These are phyloP conservation scores for Solanum hybrid DNA, from an alignment of 305 asterid genomes.

Conservation along the genomic window DNA sequence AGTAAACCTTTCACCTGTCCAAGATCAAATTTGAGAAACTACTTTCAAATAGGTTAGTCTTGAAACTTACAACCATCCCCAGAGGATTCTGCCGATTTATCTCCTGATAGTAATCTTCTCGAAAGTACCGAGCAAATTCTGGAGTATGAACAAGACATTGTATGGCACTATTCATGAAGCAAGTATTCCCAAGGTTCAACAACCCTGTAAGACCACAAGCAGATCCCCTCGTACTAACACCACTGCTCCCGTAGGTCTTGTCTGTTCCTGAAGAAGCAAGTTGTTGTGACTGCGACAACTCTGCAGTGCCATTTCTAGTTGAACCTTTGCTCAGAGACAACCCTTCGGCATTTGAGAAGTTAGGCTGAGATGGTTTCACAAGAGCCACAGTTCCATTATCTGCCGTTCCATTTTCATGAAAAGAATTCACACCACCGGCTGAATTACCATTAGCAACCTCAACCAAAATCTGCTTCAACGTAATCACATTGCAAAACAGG, in stretches of 20 bases:
- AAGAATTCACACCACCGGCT: conserved; percentile 40
- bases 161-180: conserved; percentile 98
- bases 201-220: conserved; percentile 92
- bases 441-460: conserved; percentile 44
- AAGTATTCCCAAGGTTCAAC: conserved; percentile 94
- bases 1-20: background rate
- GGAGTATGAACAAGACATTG: conserved; percentile 99
- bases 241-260: conserved; percentile 58
- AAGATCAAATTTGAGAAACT: background rate
- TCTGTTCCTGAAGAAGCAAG: conserved; percentile 31
- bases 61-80: conserved; percentile 98
- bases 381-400: conserved; percentile 47
- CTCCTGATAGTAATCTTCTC: conserved; percentile 93
- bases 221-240: conserved; percentile 94
- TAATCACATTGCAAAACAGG: background rate
- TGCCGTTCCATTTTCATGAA: conserved; percentile 58
- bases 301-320: conserved; percentile 70
- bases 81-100: conserved; percentile 93
- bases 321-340: conserved; percentile 54
- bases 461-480: conserved; percentile 68
- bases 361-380: conserved; percentile 43
- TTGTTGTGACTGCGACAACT: conserved; percentile 40
- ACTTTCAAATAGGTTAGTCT: background rate
- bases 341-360: conserved; percentile 56
- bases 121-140: conserved; percentile 87